Evolutionary conservation across 106 monocot genomes (phyloP), one percentile per base, ranked within the genome.

Genomic region (Acorus calamus): DNA sequence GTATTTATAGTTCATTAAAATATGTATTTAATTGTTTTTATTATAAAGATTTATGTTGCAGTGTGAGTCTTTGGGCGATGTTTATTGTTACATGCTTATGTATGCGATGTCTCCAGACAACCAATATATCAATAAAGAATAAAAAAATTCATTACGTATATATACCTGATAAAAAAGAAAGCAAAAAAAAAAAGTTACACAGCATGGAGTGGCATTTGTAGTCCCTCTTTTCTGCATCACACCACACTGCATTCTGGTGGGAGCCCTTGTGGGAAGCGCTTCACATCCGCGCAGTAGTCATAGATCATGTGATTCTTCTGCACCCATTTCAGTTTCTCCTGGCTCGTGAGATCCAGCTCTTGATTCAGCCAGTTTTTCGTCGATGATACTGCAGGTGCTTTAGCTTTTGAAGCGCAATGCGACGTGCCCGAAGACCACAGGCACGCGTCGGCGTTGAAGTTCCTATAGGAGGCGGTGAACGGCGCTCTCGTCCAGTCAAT

Each of bases 231-330:
- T 28, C 28, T 28, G 28, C 28, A 28, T 28, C 28, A 72, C 41
- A 43, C 44, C 6, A 72, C 7, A 11, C 57, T 64, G 56, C 72
- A 72, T 49, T 72, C 72, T 11, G 72, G 48, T 11, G 71, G 71
- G 28, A 71, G 43, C 5, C 71, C 71, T 41, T 63, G 71, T 14
- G 71, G 71, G 63, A 71, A 71, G 6, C 71, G 52, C 63, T 28
- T 28, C 28, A 28, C 28, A 28, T 28, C 28, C 28, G 28, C 57
- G 56, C 72, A 72, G 63, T 72, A 72, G 72, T 72, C 64, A 28
- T 72, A 72, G 47, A 72, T 63, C 72, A 72, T 72, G 49, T 72
- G 64, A 43, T 72, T 72, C 49, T 50, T 64, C 56, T 72, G 56
- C 49, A 63, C 64, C 57, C 56, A 63, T 14, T 47, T 55, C 72